A percentile compares a stretch with the other conserved stretches of the same genome.
These are phyloP conservation scores for Leccinum fibrillosum DNA, from an alignment of 768 basidiomycete genomes.

Conservation along the genomic window DNA sequence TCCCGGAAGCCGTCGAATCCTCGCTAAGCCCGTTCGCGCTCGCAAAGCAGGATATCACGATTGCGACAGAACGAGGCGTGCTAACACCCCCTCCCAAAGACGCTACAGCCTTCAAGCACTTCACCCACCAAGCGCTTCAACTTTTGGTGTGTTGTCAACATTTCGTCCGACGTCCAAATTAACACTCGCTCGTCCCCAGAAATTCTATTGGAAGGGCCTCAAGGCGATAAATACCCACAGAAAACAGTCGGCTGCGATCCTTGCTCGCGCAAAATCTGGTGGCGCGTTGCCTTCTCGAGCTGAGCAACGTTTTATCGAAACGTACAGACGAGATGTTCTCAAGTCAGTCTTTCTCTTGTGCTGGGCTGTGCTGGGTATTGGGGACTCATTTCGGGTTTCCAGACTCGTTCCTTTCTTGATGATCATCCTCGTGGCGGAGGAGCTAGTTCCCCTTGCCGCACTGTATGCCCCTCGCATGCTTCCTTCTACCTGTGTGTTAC, in stretches of 20 bases:
- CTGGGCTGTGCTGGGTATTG: slow-evolving; percentile 2
- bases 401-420: slow-evolving; percentile 76
- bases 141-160: slow-evolving; percentile 36
- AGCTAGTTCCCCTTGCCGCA: slow-evolving; percentile 78
- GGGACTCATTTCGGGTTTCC: not conserved
- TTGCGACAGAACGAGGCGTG: slow-evolving; percentile 68
- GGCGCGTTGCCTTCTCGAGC: slow-evolving; percentile 62
- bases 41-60: slow-evolving; percentile 58
- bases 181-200: slow-evolving; percentile 36
- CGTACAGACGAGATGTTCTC: slow-evolving; percentile 62
- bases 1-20: slow-evolving; percentile 17
- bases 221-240: slow-evolving; percentile 68
- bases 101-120: slow-evolving; percentile 53
- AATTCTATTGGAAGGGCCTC: slow-evolving; percentile 81
- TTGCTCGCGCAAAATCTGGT: slow-evolving; percentile 52
- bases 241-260: slow-evolving; percentile 51
- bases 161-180: not conserved
- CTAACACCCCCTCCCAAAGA: slow-evolving; percentile 60
- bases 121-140: slow-evolving; percentile 47
- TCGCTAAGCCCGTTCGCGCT: slow-evolving; percentile 41
- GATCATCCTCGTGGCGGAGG: slow-evolving; percentile 73
- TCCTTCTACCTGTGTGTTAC: slow-evolving; percentile 83
- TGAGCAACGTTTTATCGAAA: slow-evolving; percentile 67
- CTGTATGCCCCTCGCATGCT: slow-evolving; percentile 83
- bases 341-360: slow-evolving; percentile 46